These are phyloP conservation scores for Calonectria honghensis DNA, from an alignment of 2,329 filamentous ascomycete species.

Conservation along the genomic window DNA sequence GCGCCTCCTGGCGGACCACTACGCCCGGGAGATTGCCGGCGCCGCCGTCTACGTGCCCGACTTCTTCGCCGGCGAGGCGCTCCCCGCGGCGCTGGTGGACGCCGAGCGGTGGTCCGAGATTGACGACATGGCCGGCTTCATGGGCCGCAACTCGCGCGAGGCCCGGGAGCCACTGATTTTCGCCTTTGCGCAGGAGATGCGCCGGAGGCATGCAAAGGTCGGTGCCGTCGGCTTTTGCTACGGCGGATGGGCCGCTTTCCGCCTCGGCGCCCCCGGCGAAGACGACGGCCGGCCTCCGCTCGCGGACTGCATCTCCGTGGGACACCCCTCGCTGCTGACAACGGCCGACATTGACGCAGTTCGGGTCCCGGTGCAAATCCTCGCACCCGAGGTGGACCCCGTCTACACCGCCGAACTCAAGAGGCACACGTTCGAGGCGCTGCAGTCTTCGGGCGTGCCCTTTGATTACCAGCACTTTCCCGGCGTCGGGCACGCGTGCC, in stretches of 20 bases:
- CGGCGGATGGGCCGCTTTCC: conserved; percentile 70
- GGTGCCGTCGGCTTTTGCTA: conserved; percentile 71
- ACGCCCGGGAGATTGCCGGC: conserved; percentile 63
- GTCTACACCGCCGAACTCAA: conserved; percentile 66
- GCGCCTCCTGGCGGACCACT: conserved; percentile 68
- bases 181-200: conserved; percentile 60
- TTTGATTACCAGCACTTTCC: conserved; percentile 70
- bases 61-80: conserved; percentile 60
- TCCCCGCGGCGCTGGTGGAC: conserved; percentile 55
- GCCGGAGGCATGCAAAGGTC: conserved; percentile 59
- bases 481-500: conserved; percentile 65
- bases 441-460: conserved; percentile 59
- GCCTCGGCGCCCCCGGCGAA: conserved; percentile 63
- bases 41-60: conserved; percentile 67
- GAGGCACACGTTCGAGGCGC: conserved; percentile 58
- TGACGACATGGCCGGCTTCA: conserved; percentile 64
- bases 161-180: conserved; percentile 64
- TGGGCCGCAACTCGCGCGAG: conserved; percentile 60
- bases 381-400: conserved; percentile 69
- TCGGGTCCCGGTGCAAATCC: conserved; percentile 68
- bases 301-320: conserved; percentile 67
- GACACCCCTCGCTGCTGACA: conserved; percentile 66
- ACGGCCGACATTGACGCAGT: conserved; percentile 68
- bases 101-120: conserved; percentile 58
- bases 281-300: conserved; percentile 60